Base-by-base conservation (phyloP, 345 rosid genomes). In the Aquilaria malaccensis region DNA sequence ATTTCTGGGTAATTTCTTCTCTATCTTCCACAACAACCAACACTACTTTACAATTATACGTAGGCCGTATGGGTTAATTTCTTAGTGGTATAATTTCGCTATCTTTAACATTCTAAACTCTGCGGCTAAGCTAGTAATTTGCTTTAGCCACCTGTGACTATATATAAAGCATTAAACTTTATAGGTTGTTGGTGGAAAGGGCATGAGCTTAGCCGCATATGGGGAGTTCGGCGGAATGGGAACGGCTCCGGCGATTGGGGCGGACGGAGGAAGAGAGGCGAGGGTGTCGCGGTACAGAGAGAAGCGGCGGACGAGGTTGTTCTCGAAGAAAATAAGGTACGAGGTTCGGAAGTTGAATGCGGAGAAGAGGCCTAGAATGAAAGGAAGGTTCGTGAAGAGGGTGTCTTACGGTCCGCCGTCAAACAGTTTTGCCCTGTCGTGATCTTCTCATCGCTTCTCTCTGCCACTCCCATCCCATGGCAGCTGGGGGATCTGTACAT, bases 281-380 rank as follows among this genome's bases (percentile, higher is more conserved):
- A 71, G 86, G 54, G 99, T 94, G 6, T 83, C 83, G 2, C 81
- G 97, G 68, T 94, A 94, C 70, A 75, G 92, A 66, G 97, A 90
- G 72, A 94, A 94, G 76, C 62, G 96, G 59, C 77, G 92, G 64
- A 94, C 84, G 11, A 90, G 99, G 61, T 50, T 88, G 82, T 94
- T 94, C 70, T 86, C 99, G 0, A 87, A 89, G 87, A 94, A 90
- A 80, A 94, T 87, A 75, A 77, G 99, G 76, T 94, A 89, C 72
- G 96, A 94, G 72, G 99, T 93, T 11, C 79, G 99, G 62, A 94
- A 87, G 67, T 30, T 87, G 76, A 83, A 94, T 58, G 99, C 99
- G 0, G 97, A 94, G 83, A 87, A 87, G 75, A 87, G 95, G 82
- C 99, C 99, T 5, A 64, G 99, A 65, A 87, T 94, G 96, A 94